These are phyloP conservation scores for Verticillium alfalfae DNA, from an alignment of 2,329 filamentous ascomycete genomes.

Conservation along the genomic window DNA sequence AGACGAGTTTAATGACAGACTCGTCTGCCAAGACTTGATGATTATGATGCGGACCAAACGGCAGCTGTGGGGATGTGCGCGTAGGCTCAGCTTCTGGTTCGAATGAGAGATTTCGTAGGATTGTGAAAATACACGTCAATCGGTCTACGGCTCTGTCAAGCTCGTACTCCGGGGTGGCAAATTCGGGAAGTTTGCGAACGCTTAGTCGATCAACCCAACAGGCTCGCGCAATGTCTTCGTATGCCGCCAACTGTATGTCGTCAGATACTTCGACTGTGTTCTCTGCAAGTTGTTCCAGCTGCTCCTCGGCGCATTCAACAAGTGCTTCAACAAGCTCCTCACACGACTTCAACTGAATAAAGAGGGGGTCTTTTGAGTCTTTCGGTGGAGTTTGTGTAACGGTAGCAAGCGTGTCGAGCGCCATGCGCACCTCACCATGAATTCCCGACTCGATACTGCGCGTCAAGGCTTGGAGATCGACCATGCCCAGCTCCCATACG, in stretches of 20 bases:
- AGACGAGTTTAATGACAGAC: constrained; percentile 75
- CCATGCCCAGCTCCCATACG: constrained; percentile 73
- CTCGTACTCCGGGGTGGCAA: constrained; percentile 74
- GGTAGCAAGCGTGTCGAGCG: constrained; percentile 75
- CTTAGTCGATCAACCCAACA: constrained; percentile 68
- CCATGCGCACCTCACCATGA: constrained; percentile 81
- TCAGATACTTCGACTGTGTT: constrained; percentile 82
- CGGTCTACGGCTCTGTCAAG: constrained; percentile 82
- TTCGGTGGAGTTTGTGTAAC: constrained; percentile 53
- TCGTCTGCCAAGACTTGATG: constrained; percentile 70
- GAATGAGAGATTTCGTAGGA: constrained; percentile 90
- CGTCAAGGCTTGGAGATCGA: constrained; percentile 86
- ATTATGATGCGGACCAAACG: constrained; percentile 38
- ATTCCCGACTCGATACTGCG: constrained; percentile 88
- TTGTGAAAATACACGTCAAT: constrained; percentile 84
- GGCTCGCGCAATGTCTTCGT: constrained; percentile 82
- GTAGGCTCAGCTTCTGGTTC: not conserved
- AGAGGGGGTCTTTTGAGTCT: constrained; percentile 48
- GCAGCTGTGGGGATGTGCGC: not conserved
- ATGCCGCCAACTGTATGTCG: constrained; percentile 73
- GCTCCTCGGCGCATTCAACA: constrained; percentile 85
- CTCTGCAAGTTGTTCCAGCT: constrained; percentile 78
- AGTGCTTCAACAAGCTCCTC: constrained; percentile 86
- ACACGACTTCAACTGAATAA: constrained; percentile 64
- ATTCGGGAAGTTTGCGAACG: constrained; percentile 65